phyloP scores from a whole-genome alignment of 1,284 basidiomycete species.

The Meira nashicola region DNA sequence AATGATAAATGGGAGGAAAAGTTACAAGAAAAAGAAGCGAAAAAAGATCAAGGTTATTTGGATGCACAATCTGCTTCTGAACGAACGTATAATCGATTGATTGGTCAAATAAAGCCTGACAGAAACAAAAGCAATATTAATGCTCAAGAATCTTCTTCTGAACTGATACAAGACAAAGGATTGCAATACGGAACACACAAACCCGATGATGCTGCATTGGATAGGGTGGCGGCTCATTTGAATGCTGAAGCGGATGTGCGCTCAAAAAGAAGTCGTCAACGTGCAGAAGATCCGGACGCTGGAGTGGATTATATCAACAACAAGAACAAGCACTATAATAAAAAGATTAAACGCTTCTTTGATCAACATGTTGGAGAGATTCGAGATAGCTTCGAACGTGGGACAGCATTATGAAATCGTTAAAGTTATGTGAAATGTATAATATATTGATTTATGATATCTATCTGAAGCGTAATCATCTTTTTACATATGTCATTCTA shows the following conservation, averaged over 20 bases:
- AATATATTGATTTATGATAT: too few relatives aligned
- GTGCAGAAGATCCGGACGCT: slow-evolving; percentile 81
- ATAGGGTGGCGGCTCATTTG: slow-evolving; percentile 82
- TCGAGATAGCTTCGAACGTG: slow-evolving; percentile 17
- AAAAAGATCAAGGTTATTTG: slow-evolving; percentile 65
- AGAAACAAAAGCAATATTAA: slow-evolving; percentile 54
- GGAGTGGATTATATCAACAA: slow-evolving; percentile 99
- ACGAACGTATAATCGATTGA: slow-evolving; percentile 81
- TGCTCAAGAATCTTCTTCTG: too few relatives aligned
- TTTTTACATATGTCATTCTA: neutral
- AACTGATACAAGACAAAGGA: too few relatives aligned
- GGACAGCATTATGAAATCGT: slow-evolving; percentile 25
- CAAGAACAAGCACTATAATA: slow-evolving; percentile 94
- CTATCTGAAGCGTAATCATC: neutral
- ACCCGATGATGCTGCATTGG: slow-evolving; percentile 88
- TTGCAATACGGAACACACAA: slow-evolving; percentile 78
- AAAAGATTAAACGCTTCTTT: slow-evolving; percentile 95
- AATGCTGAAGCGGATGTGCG: slow-evolving; percentile 70
- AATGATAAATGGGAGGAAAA: slow-evolving; percentile 92
- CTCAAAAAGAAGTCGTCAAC: slow-evolving; percentile 73
- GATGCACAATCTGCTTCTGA: slow-evolving; percentile 85
- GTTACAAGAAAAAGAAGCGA: slow-evolving; percentile 66
- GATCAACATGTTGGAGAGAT: slow-evolving; percentile 89
- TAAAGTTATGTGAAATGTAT: neutral
- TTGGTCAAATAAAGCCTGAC: slow-evolving; percentile 80